Base-by-base conservation (phyloP, 257 asterid genomes). In the Salvia splendens region DNA sequence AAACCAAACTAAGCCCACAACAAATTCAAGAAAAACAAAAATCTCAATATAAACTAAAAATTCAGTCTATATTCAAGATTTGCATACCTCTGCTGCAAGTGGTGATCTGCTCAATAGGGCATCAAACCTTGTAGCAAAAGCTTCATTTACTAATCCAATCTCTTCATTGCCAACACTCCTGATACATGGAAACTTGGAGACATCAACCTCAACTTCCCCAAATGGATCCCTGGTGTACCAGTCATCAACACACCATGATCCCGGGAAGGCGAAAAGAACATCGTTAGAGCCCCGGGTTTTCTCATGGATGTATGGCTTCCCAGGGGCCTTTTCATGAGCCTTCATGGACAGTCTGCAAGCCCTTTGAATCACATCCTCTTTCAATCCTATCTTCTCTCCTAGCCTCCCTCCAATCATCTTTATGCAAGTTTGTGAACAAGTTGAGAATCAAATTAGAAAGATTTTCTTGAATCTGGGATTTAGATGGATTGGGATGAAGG, bases 241-340 rank as follows among this genome's bases (percentile, higher is more conserved):
- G 64, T 85, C 81, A 11, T 64, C 78, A 24, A 70, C 81, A 3
- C 82, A 59, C 98, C 96, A 89, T 1, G 87, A 80, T 53, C 95
- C 92, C 0, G 95, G 78, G 61, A 92, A 92, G 63, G 91, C 88
- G 67, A 89, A 86, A 47, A 81, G 71, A 20, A 79, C 81, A 8
- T 87, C 92, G 8, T 65, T 61, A 3, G 90, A 76, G 20, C 86
- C 71, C 0, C 81, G 70, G 45, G 10, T 80, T 68, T 64, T 84
- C 3, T 92, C 95, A 9, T 73, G 77, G 8, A 87, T 17, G 74
- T 85, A 91, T 0, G 76, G 85, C 77, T 81, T 81, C 45, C 53
- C 76, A 15, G 91, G 79, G 50, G 75, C 69, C 60, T 76, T 84
- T 0, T 71, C 87, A 50, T 87, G 95, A 61, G 95, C 95, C 80